These are phyloP conservation scores for Cicer bijugum DNA, from an alignment of 306 rosid genomes.

Conservation along the genomic window DNA sequence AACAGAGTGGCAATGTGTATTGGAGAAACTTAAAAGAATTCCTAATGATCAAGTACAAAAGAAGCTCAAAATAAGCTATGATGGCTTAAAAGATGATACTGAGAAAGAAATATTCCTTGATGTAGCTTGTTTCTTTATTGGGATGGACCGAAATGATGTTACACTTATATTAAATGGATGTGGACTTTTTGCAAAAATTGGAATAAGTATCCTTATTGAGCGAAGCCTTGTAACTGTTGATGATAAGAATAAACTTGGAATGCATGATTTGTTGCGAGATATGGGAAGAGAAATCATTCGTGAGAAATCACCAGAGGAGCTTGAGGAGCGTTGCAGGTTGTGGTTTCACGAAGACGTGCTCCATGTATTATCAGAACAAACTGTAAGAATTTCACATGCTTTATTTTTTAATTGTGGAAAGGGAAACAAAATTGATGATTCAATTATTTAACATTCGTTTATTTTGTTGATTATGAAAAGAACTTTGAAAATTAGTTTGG, in stretches of 20 bases:
- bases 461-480: background rate
- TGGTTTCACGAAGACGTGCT: background rate
- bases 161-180: background rate
- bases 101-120: background rate
- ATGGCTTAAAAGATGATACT: no score
- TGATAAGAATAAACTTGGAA: background rate
- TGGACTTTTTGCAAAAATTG: background rate
- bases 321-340: background rate
- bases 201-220: background rate
- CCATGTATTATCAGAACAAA: background rate
- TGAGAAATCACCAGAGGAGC: background rate
- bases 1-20: background rate
- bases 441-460: no score
- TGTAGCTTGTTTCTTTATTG: background rate
- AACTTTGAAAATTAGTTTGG: background rate
- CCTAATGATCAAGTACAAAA: constrained; percentile 17
- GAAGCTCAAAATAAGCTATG: background rate
- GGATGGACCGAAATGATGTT: constrained; percentile 14
- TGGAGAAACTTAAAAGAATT: constrained; percentile 13
- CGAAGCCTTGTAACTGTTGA: background rate
- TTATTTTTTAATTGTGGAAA: background rate
- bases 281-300: background rate
- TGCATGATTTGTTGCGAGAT: no score
- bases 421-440: no score
- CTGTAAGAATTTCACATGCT: background rate